Evolutionary conservation across 352 stramenopile genomes (phyloP), one percentile per base, ranked within the genome.

Genomic region (Pythium rishiriense): DNA sequence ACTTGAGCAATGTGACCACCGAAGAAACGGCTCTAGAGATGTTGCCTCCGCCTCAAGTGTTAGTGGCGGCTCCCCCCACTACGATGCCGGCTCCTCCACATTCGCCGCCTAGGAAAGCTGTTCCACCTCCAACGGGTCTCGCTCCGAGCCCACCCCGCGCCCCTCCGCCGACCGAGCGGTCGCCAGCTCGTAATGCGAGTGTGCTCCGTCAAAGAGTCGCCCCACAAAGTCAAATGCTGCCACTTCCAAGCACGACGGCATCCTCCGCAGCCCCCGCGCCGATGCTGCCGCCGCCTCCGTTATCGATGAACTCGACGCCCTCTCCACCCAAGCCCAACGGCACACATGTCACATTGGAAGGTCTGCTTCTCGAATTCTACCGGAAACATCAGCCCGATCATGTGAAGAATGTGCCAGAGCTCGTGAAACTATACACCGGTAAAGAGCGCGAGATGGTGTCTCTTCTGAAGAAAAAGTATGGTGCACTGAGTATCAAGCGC

Each of bases 301-400:
- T 48, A 5, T 3, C 22, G 4, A 22, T 28, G 29, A 31, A 15
- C 4, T 12, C 14, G 9, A 10, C 11, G 14, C 29, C 48, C 10
- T 50, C 62, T 24, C 29, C 49, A 5, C 43, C 55, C 19, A 60
- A 47, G n/a, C 25, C 11, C 10, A 42, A 10, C 17, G 4, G 24
- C 1, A 17, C 15, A 7, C 51, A 45, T 1, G 56, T 87, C 24
- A 89, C 79, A 1, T 52, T 94, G 39, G 76, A 89, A 39, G 63
- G 24, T 10, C 56, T 92, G 22, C 64, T 94, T 28, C 81, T 66
- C 22, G 80, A 91, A 19, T 65, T 94, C 42, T 94, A 91, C 70
- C 76, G 74, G 35, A 87, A 85, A 28, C 85, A 94, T 46, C 83
- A 94, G 54, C 85, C 83, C 1, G 82, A 92, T 53, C 84, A 88